phyloP scores from a whole-genome alignment of 2,329 filamentous ascomycete genomes.

The Neobulgaria alba region DNA sequence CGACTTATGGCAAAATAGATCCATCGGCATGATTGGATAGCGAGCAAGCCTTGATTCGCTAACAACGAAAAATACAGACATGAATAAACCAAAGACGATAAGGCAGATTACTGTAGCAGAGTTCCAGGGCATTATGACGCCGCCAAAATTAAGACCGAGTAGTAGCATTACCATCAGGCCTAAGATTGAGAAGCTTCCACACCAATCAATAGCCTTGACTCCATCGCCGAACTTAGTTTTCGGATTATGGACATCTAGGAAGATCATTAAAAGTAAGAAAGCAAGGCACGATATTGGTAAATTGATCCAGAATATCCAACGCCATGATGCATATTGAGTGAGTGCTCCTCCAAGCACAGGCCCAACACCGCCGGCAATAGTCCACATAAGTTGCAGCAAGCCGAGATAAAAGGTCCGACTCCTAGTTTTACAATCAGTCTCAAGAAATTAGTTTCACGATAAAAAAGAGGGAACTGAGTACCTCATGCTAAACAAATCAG shows the following conservation, averaged over 20 bases:
- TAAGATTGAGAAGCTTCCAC: constrained; percentile 53
- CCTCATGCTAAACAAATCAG: constrained; percentile 52
- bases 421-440: too few relatives aligned
- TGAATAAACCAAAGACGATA: constrained; percentile 60
- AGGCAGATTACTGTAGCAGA: constrained; percentile 70
- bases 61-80: constrained; percentile 50
- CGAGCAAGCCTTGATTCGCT: constrained; percentile 63
- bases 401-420: constrained; percentile 53
- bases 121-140: constrained; percentile 59
- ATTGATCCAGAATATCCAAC: constrained; percentile 56
- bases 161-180: constrained; percentile 74
- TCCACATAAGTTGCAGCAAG: constrained; percentile 52
- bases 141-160: constrained; percentile 75
- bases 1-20: constrained; percentile 57
- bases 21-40: constrained; percentile 68
- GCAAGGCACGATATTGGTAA: constrained; percentile 24
- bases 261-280: constrained; percentile 47
- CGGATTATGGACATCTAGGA: constrained; percentile 55
- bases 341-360: constrained; percentile 54
- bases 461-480: too few relatives aligned
- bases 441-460: too few relatives aligned
- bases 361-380: constrained; percentile 49
- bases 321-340: constrained; percentile 48
- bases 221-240: constrained; percentile 47
- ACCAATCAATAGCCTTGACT: constrained; percentile 49